Evolutionary conservation across 306 rosid genomes (phyloP), one percentile per base, ranked within the genome.

Genomic region (Cucurbita pepo): DNA sequence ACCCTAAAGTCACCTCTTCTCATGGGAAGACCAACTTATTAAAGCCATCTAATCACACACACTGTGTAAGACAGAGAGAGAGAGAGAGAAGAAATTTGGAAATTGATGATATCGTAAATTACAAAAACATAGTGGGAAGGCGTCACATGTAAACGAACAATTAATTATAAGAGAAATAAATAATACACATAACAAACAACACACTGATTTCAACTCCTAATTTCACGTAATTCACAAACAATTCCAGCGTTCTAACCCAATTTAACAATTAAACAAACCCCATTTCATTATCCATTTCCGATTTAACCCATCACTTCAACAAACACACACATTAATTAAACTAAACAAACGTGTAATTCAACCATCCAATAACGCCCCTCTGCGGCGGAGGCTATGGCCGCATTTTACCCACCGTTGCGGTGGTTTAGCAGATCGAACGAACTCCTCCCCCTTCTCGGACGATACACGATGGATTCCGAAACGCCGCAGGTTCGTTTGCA

Each of bases 401-500:
- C 48, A 16, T 13, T 51, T 84, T 70, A 75, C 6, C 76, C 82
- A 71, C 51, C 62, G n/a, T 73, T 73, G 62, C 83, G 79, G 50
- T 40, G 78, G 61, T 67, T 81, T 58, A 85, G 69, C 43, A 81
- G 85, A 75, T 77, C 78, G 75, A 77, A 88, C 38, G 85, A 77
- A 44, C 77, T 82, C 76, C 85, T 77, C 54, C 78, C 76, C 44
- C 95, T 77, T 77, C 80, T 89, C 76, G 96, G 96, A 75, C 85
- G 86, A 58, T 77, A 75, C 37, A 88, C 77, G 64, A 91, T 70
- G 45, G 97, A 95, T 69, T 86, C 90, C 73, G 95, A 85, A 77
- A 91, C 90, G 22, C 83, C 83, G 76, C 89, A 84, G 67, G 90
- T 85, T 70, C 90, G 85, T 82, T 89, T 91, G 81, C 99, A 94